Base-by-base conservation (phyloP, 129 eudicot genomes). In the Silybum marianum region DNA sequence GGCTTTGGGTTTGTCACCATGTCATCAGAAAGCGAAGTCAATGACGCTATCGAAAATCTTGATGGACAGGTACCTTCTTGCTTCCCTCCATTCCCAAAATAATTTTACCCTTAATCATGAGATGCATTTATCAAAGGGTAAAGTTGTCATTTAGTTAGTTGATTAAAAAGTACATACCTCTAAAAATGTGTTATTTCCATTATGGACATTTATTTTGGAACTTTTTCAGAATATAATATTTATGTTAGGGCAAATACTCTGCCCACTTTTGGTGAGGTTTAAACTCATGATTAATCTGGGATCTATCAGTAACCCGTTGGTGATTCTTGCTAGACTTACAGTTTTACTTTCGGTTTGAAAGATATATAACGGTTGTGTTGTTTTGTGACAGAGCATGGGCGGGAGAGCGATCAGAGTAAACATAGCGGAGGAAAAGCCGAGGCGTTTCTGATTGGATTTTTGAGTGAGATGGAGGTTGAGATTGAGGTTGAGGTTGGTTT, bases 1-100 rank as follows among this genome's bases (percentile, higher is more conserved):
- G 99, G 99, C 36, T 95, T 95, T 80, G 99, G 94, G 42, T 95
- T 95, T 39, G 99, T 95, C 1, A 86, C 90, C 5, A 88, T 95
- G 99, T 83, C 93, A 0, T 81, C 88, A n/a, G 93, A 89, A 74
- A 71, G 87, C 11, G 99, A 92, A 78, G 46, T 89, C 82, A 85
- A 91, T 46, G 97, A 89, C 36, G 99, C 97, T 32, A 90, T 95
- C 70, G 91, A 82, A 60, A 88, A 85, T 40, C 97, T 95, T 69
- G 97, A 95, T 85, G 94, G 97, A 71, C 91, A 90, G 97, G 99
- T 95, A 90, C 30, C 14, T 7, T 14, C 3, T 65, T 77, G 23
- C 26, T 73, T 51, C 7, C 65, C 7, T 54, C 2, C 19, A 7
- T 51, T 26, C 62, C 21, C 62, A 54, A 54, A 54, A 4, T 54